Base-by-base conservation (phyloP, 1,139 yeast genomes). In the Saccharomyces pastorianus region DNA sequence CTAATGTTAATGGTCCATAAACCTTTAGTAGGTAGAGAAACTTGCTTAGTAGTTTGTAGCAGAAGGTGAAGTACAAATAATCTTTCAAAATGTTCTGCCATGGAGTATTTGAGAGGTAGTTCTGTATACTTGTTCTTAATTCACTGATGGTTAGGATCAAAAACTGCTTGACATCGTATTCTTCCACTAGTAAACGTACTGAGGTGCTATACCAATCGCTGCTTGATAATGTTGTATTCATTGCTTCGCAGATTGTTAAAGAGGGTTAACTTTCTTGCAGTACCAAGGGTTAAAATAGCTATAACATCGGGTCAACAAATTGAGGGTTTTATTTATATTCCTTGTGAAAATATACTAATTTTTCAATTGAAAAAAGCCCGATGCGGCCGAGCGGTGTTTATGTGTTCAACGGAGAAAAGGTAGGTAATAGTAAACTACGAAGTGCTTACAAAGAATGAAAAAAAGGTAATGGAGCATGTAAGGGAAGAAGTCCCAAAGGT, bases 1-100 rank as follows among this genome's bases (percentile, higher is more conserved):
- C 13, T 0, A 73, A 62, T 8, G 69, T 69, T 8, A 71, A 20
- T 0, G 73, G 6, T 1, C 84, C 84, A 61, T 77, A 73, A 1
- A 80, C 81, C 44, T 53, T 56, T 13, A 64, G n/a, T 34, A 61
- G 52, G 47, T 51, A 55, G n/a, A 53, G 47, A 6, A 57, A 27
- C 3, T 27, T 17, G n/a, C 42, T 29, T 5, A 57, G 4, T 6
- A 63, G 13, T 51, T 57, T 58, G 51, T 51, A 58, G 5, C 54
- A 23, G 17, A 61, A 57, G 14, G 56, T 25, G 28, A 59, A 17
- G 29, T 59, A 56, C 27, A 62, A 32, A 49, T 58, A 58, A 44
- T 64, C 67, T 41, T 61, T 61, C 17, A 62, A 27, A 5, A 62
- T 41, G 27, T 55, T 55, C n/a, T 51, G 50, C 65, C 64, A 60